Evolutionary conservation across 2,329 filamentous ascomycete genomes (phyloP), one percentile per base, ranked within the genome.

Genomic region (Aspergillus quadricinctus): DNA sequence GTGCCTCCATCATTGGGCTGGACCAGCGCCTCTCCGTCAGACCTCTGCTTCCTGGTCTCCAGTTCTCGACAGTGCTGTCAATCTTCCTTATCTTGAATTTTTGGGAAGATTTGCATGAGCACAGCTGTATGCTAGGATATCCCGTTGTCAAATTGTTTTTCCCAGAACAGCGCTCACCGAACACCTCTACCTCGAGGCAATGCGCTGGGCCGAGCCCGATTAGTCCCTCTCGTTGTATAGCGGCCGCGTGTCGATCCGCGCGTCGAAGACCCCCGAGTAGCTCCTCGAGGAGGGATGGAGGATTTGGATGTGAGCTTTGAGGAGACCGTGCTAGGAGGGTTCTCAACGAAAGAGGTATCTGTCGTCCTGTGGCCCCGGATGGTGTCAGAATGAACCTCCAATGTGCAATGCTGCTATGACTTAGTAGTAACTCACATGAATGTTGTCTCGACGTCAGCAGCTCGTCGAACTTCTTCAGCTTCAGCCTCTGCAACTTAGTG

Each of bases 291-390:
- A 46, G 66, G 52, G 35, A 63, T 61, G n/a, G 69, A 54, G 48
- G 68, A 67, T 57, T 65, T 74, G 17, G 73, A 61, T 0, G 69
- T 70, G 1, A 73, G 69, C 65, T 81, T 83, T 29, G 76, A 78
- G 40, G 81, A 82, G 4, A 67, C 58, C 14, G 68, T 71, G 50
- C 73, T 75, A 3, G 82, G 81, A 7, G 92, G 92, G 66, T 96
- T 90, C 35, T 96, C 91, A 55, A 96, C 85, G 68, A 96, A 97
- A 1, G 90, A 90, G 5, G 88, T 95, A 69, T 96, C 92, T 10
- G 90, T 96, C 25, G 92, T 96, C 81, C 89, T 93, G 63, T 4
- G 61, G 28, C 10, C 23, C 27, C 28, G 5, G 14, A 8, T 29
- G 9, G 27, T 61, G n/a, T 59, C 27, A 59, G 51, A 10, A 54